Evolutionary conservation across 441 rosid genomes (phyloP).

Genomic region (Daphne laureola): DNA sequence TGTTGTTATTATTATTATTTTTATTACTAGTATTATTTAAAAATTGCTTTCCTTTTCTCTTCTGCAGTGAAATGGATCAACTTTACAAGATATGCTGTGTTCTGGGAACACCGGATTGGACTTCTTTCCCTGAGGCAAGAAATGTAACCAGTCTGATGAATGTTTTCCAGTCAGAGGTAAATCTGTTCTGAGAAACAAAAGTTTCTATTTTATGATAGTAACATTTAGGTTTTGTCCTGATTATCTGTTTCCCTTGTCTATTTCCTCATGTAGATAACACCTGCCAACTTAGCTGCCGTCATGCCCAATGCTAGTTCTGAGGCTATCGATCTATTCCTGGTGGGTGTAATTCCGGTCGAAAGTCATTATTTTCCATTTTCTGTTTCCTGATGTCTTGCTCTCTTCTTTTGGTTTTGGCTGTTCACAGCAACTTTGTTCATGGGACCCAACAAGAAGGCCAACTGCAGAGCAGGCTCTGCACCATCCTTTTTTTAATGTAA

Average conservation of each 20-base stretch:
- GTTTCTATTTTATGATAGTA: conserved; percentile 7
- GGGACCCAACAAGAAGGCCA: conserved; percentile 91
- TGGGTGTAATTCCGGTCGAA: conserved; percentile 20
- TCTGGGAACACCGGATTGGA: conserved; percentile 64
- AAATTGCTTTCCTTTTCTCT: conserved; percentile 1
- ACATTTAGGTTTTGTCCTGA: conserved; percentile 5
- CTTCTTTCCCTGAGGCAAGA: conserved; percentile 64
- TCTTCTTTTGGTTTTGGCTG: conserved; percentile 19
- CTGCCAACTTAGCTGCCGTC: conserved; percentile 49
- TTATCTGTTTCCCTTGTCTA: conserved; percentile 14
- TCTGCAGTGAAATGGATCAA: conserved; percentile 62
- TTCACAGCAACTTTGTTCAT: conserved; percentile 69
- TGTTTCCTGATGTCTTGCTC: conserved; percentile 13
- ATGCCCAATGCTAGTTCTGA: conserved; percentile 75
- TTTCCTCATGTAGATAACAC: conserved; percentile 36
- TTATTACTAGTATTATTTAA: too few relatives aligned
- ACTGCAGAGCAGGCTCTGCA: conserved; percentile 79
- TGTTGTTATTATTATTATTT: too few relatives aligned
- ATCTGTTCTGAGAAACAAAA: neutral
- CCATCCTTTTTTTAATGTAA: conserved; percentile 93
- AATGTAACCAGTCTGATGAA: conserved; percentile 55
- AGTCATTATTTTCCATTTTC: neutral
- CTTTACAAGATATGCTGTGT: conserved; percentile 55
- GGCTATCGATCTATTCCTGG: conserved; percentile 83
- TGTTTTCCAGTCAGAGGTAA: conserved; percentile 60